These are phyloP conservation scores for Viola pubescens DNA, from an alignment of 441 rosid species.

Conservation along the genomic window DNA sequence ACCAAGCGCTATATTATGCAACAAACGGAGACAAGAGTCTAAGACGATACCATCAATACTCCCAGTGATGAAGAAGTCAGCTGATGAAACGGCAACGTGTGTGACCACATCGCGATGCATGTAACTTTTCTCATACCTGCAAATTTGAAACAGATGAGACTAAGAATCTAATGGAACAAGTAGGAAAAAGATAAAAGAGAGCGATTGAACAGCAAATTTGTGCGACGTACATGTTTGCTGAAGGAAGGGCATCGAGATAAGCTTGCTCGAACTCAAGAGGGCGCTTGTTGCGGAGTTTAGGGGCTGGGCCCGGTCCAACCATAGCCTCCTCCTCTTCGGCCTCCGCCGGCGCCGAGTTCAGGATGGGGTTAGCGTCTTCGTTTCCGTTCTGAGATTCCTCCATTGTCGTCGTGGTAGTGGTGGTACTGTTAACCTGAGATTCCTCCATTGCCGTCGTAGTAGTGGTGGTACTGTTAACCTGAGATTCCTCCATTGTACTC, in stretches of 20 bases:
- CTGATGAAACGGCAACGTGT: slow-evolving; percentile 82
- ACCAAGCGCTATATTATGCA: too few relatives aligned
- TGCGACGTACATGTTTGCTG: slow-evolving; percentile 60
- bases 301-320: slow-evolving; percentile 79
- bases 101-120: slow-evolving; percentile 96
- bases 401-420: slow-evolving; percentile 5
- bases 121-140: slow-evolving; percentile 93
- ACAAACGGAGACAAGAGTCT: too few relatives aligned
- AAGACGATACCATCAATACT: slow-evolving; percentile 64
- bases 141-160: not conserved
- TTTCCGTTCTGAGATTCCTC: slow-evolving; percentile 46
- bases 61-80: slow-evolving; percentile 94
- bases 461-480: too few relatives aligned
- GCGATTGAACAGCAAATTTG: not conserved
- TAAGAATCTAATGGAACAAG: too few relatives aligned
- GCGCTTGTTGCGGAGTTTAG: slow-evolving; percentile 58
- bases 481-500: too few relatives aligned
- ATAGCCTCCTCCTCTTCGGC: slow-evolving; percentile 41
- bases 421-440: too few relatives aligned
- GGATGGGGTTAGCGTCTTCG: slow-evolving; percentile 16
- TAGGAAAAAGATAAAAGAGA: not conserved
- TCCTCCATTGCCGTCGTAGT: not conserved
- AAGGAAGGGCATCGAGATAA: slow-evolving; percentile 80
- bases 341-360: slow-evolving; percentile 22
- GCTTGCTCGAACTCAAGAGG: slow-evolving; percentile 93